Base-by-base conservation (phyloP, 192 early-diverging fungal genomes). In the Piromyces sp. region DNA sequence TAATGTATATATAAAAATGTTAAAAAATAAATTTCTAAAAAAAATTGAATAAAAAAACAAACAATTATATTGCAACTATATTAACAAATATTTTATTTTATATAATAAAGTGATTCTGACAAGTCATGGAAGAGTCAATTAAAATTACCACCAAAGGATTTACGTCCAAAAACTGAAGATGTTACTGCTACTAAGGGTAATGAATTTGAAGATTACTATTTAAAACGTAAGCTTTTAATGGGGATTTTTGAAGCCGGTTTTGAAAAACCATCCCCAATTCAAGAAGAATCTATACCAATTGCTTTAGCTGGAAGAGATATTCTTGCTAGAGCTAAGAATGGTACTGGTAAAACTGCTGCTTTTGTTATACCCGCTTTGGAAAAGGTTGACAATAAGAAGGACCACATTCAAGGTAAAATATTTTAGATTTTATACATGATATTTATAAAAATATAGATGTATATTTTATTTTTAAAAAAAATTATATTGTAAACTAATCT, bases 211-310 rank as follows among this genome's bases (percentile, higher is more conserved):
- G 98, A 99, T 87, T 99, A 97, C 86, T 97, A 94, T 87, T 89
- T 99, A 79, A 97, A 96, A 87, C 92, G 96, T 78, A 95, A 97
- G 85, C 89, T 99, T 79, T 87, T 97, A 79, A 99, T 99, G 97
- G 97, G 96, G 30, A 96, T 99, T 84, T 98, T 97, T 85, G 97
- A 98, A 88, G 95, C 96, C 30, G 98, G 98, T 80, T 98, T 99
- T 84, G 98, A 99, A 85, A 89, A 93, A 33, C 98, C 98, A 30
- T 95, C 95, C 80, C 97, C 98, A 30, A 98, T 99, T 87, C 98
- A 98, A 86, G 98, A 99, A 89, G 98, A 98, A 88, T 92, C 96
- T 30, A 98, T 99, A 83, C 98, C 97, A 28, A 96, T 99, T 87
- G 96, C 96, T 12, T 89, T 99, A 68, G 92, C 96, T 30, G 96